Base-by-base conservation (phyloP, 441 rosid species). In the Adansonia madagascariensis region DNA sequence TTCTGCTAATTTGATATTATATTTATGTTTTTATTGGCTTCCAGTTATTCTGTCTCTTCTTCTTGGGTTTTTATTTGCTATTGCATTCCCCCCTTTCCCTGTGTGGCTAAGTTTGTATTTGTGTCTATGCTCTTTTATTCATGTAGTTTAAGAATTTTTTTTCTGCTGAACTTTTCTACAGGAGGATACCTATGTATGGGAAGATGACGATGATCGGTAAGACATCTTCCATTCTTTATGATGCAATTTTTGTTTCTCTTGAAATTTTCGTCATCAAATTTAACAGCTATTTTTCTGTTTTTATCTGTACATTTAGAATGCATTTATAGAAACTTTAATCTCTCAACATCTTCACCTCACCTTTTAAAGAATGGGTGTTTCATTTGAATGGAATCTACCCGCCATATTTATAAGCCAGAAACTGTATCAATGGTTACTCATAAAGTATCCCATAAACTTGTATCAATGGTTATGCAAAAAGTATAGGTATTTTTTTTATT, bases 151-250 rank as follows among this genome's bases (percentile, higher is more conserved):
- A 55, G 31, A 75, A 75, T 24, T 24, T 24, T 5, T 49, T 61
- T 62, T 50, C 14, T 61, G 50, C 49, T 14, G 18, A 15, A 50
- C 10, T 41, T 20, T 67, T 17, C 78, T 52, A 71, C 88, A 95
- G 97, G 98, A 95, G 84, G 97, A 95, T 80, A 93, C 98, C 22
- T 92, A 93, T 78, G 82, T 94, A 35, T 95, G 98, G 99, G 98
- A 95, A 84, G 98, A 95, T 43, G 95, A 91, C n/a, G 99, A 95
- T 56, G 97, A 93, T 27, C 82, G 99, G 95, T 94, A 82, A 80
- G 67, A 27, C 60, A 43, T 22, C 71, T 0, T 35, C 55, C 49
- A 4, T 66, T 59, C 11, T 66, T 39, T 55, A 20, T 64, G 44
- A 41, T 70, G 66, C 49, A 60, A 22, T 71, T 76, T 49, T 56